A percentile compares a stretch with the other conserved stretches of the same genome.
Conservation (phyloP, 352 stramenopile genomes). For the Phytophthora brassicae region DNA sequence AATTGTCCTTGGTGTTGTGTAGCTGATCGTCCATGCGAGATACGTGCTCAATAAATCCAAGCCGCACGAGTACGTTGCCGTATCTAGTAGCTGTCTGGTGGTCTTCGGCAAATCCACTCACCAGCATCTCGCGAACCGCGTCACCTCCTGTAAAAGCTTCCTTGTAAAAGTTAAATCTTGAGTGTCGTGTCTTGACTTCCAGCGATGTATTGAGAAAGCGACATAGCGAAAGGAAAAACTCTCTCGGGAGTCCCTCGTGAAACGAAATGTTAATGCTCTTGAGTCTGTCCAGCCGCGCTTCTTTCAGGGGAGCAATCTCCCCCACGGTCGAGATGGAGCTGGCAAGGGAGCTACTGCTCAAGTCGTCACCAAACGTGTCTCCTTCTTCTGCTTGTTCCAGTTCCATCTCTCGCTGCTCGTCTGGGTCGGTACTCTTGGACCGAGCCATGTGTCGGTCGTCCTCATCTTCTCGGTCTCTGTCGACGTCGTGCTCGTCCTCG, state of each 20-base stretch:
- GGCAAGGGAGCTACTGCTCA: constrained; percentile 29
- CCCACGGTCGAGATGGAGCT: constrained; percentile 49
- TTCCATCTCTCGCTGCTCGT: constrained; percentile 17
- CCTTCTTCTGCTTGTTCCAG: constrained; percentile 31
- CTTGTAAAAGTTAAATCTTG: constrained; percentile 88
- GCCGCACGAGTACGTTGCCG: constrained; percentile 79
- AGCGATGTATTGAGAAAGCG: constrained; percentile 76
- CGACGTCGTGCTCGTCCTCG: constrained; percentile 36
- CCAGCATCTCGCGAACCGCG: constrained; percentile 70
- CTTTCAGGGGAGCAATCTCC: constrained; percentile 67
- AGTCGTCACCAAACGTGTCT: constrained; percentile 41
- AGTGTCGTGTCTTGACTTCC: constrained; percentile 83
- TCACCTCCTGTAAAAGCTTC: constrained; percentile 81
- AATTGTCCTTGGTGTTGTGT: constrained; percentile 85
- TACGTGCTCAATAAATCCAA: constrained; percentile 84
- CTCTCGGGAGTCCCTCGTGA: constrained; percentile 73
- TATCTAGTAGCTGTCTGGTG: constrained; percentile 64
- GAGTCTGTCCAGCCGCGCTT: constrained; percentile 67
- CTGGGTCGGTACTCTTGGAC: constrained; percentile 14
- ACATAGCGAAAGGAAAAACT: constrained; percentile 76
- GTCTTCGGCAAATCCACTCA: constrained; percentile 80
- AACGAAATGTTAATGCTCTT: constrained; percentile 79
- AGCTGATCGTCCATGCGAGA: constrained; percentile 75
- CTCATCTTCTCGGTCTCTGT: constrained; percentile 35
- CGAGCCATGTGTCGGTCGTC: constrained; percentile 14